These are phyloP conservation scores for Talaromyces albobiverticillius DNA, from an alignment of 2,329 filamentous ascomycete species.

Conservation along the genomic window DNA sequence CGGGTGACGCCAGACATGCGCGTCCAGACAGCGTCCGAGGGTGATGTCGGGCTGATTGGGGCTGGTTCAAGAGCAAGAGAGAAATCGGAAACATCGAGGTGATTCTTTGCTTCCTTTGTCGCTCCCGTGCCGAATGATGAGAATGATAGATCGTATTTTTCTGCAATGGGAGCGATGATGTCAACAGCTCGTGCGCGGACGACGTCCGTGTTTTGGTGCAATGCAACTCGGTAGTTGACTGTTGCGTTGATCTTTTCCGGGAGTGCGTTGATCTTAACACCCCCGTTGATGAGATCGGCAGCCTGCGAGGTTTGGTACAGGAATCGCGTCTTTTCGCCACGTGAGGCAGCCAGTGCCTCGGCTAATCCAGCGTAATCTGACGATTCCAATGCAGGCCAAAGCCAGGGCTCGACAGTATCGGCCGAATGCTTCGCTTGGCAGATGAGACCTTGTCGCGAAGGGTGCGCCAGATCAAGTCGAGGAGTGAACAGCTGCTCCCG, in stretches of 20 bases:
- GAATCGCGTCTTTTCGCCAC: conserved; percentile 46
- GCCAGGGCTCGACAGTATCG: conserved; percentile 40
- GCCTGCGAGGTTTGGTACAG: conserved; percentile 59
- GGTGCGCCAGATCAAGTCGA: conserved; percentile 50
- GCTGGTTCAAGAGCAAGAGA: conserved; percentile 29
- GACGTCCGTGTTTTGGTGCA: conserved; percentile 49
- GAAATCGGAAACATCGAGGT: conserved; percentile 30
- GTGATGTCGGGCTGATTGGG: conserved; percentile 27
- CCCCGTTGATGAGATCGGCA: conserved; percentile 53
- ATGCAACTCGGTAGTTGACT: conserved; percentile 58
- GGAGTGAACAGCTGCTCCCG: conserved; percentile 51
- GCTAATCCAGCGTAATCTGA: conserved; percentile 44
- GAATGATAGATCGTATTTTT: conserved; percentile 43
- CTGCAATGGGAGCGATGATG: conserved; percentile 47
- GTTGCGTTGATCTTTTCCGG: conserved; percentile 53
- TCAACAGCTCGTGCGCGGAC: conserved; percentile 47
- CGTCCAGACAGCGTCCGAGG: conserved; percentile 27
- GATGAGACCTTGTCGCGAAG: conserved; percentile 55
- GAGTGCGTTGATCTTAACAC: conserved; percentile 58
- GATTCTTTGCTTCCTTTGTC: conserved; percentile 20
- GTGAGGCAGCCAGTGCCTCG: conserved; percentile 31
- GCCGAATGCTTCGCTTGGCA: conserved; percentile 59
- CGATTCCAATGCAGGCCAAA: conserved; percentile 43
- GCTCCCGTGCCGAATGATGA: conserved; percentile 36
- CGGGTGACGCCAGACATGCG: conserved; percentile 40